Conservation (phyloP, 2,329 filamentous ascomycete species). For the Pestalotiopsis sp. region DNA sequence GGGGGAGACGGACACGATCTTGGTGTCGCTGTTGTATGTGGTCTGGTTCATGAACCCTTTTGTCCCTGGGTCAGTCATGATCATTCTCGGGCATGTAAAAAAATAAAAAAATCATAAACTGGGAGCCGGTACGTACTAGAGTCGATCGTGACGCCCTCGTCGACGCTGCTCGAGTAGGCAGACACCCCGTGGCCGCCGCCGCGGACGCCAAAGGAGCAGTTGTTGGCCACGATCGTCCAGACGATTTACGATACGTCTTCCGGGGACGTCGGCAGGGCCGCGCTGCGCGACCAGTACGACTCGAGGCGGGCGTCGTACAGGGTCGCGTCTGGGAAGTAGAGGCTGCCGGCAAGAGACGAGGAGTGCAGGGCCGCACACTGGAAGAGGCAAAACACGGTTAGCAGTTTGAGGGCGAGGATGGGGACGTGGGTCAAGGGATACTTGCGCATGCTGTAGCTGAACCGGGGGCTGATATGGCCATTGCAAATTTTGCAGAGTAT, state of each 20-base stretch:
- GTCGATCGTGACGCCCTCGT: constrained; percentile 16
- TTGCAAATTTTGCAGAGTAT: neutral
- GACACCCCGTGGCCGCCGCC: constrained; percentile 14
- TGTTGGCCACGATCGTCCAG: constrained; percentile 14
- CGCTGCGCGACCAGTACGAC: constrained; percentile 9
- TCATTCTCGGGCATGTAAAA: neutral
- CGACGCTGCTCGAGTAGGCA: constrained; percentile 5
- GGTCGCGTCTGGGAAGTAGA: neutral
- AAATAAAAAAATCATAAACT: no score
- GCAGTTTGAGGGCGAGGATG: neutral
- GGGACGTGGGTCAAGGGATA: neutral
- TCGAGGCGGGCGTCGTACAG: neutral
- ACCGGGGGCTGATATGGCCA: neutral
- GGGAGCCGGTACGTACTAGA: constrained; percentile 2
- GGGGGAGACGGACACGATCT: constrained; percentile 30
- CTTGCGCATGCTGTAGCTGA: neutral
- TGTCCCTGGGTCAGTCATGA: neutral
- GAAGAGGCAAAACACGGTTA: neutral
- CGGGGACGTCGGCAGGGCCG: constrained; percentile 1
- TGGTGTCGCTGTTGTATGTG: constrained; percentile 24
- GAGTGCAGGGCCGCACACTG: neutral
- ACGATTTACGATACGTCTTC: constrained; percentile 7
- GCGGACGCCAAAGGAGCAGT: constrained; percentile 15
- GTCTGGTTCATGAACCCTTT: constrained; percentile 27
- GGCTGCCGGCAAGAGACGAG: neutral